Evolutionary conservation across 495 filamentous ascomycete genomes (phyloP).

Genomic region (Annulohypoxylon nitens): DNA sequence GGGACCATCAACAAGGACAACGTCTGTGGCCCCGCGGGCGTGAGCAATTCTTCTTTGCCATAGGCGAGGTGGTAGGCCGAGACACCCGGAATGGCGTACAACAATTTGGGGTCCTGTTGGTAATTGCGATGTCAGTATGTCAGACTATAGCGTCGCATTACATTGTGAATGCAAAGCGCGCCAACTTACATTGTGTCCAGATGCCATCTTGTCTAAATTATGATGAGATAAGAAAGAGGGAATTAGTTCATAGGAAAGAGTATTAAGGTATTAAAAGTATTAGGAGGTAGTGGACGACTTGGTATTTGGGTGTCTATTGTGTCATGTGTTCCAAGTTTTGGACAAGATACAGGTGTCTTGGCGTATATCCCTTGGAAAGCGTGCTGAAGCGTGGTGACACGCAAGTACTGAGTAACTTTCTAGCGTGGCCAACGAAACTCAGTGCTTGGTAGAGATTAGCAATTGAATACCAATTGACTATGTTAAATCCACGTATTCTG

Average conservation of each 20-base stretch:
- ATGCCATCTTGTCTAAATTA: slow-evolving; percentile 57
- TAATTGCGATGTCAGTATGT: slow-evolving; percentile 27
- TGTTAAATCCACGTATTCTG: slow-evolving; percentile 14
- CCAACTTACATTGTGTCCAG: slow-evolving; percentile 64
- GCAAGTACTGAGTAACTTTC: slow-evolving; percentile 2
- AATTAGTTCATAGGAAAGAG: slow-evolving; percentile 18
- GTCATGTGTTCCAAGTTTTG: slow-evolving; percentile 20
- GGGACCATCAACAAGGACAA: slow-evolving; percentile 95
- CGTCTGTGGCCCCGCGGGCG: slow-evolving; percentile 86
- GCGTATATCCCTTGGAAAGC: slow-evolving; percentile 23
- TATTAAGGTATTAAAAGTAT: background rate
- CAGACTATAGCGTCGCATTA: slow-evolving; percentile 25
- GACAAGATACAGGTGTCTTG: slow-evolving; percentile 19
- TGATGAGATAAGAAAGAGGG: background rate
- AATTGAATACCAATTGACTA: background rate
- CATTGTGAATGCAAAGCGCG: slow-evolving; percentile 15
- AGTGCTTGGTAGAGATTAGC: slow-evolving; percentile 25
- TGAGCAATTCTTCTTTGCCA: slow-evolving; percentile 85
- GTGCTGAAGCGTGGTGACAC: slow-evolving; percentile 1
- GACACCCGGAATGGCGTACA: slow-evolving; percentile 88
- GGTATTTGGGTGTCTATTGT: slow-evolving; percentile 15
- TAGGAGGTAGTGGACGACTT: slow-evolving; percentile 8
- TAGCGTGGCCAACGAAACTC: slow-evolving; percentile 28
- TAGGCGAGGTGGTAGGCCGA: slow-evolving; percentile 88
- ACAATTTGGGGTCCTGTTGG: slow-evolving; percentile 76